Evolutionary conservation across 257 asterid genomes (phyloP).

Genomic region (Penstemon newberryi): DNA sequence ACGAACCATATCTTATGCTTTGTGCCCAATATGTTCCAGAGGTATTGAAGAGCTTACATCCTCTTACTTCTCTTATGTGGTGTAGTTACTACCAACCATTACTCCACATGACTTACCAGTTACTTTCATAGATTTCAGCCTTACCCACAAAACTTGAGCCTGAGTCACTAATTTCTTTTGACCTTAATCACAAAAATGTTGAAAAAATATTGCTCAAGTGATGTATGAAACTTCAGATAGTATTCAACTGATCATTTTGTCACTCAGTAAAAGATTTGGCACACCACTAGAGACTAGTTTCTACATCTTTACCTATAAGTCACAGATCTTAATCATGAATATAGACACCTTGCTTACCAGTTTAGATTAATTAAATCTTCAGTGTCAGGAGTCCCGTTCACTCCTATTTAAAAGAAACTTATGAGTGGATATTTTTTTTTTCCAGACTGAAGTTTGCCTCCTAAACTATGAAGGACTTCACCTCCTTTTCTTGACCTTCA

Average conservation of each 20-base stretch:
- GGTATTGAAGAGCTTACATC: neutral
- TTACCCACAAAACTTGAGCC: slow-evolving; percentile 9
- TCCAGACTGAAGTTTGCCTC: slow-evolving; percentile 20
- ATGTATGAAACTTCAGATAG: neutral
- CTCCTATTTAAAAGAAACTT: neutral
- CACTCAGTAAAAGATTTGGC: neutral
- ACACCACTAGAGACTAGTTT: neutral
- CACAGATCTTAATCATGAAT: slow-evolving; percentile 15
- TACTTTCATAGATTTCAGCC: slow-evolving; percentile 2
- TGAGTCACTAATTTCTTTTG: neutral
- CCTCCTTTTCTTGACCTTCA: slow-evolving; percentile 58
- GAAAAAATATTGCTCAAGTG: neutral
- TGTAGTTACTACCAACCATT: slow-evolving; percentile 8
- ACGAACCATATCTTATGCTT: neutral
- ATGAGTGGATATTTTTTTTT: neutral
- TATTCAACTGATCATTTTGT: slow-evolving; percentile 2
- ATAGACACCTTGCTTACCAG: slow-evolving; percentile 10
- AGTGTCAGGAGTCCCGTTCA: neutral
- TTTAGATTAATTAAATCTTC: neutral
- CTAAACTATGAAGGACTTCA: slow-evolving; percentile 33
- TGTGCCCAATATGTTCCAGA: slow-evolving; percentile 11
- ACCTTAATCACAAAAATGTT: neutral
- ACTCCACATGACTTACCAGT: slow-evolving; percentile 8
- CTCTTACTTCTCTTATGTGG: neutral
- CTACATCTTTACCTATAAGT: neutral